phyloP scores from a whole-genome alignment of 768 basidiomycete genomes.

The Amanita inopinata region DNA sequence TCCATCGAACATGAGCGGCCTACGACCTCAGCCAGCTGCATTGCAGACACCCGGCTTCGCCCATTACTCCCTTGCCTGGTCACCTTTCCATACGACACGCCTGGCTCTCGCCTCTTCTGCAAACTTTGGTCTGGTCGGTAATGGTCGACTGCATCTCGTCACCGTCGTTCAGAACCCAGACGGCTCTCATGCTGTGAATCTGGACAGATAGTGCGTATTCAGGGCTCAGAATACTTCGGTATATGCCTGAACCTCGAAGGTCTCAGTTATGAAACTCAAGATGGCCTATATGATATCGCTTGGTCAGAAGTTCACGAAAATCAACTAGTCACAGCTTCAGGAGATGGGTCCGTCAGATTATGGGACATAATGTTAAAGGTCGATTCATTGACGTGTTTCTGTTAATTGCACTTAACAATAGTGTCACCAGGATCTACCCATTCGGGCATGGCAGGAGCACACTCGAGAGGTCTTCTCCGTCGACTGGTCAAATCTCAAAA shows the following conservation, averaged over 20 bases:
- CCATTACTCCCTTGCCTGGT: constrained; percentile 77
- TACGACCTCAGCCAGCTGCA: constrained; percentile 33
- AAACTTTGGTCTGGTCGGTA: constrained; percentile 93
- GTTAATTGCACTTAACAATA: not conserved
- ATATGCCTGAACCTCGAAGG: constrained; percentile 18
- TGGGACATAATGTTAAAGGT: constrained; percentile 90
- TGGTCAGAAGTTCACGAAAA: constrained; percentile 97
- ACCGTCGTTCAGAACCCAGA: constrained; percentile 41
- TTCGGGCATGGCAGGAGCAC: constrained; percentile 92
- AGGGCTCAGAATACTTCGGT: not conserved
- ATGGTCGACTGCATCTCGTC: constrained; percentile 75
- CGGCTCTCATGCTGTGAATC: constrained; percentile 31
- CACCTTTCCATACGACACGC: constrained; percentile 70
- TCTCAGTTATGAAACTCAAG: constrained; percentile 78
- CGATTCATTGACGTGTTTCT: constrained; percentile 16
- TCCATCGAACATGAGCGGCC: constrained; percentile 21
- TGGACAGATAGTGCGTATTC: constrained; percentile 61
- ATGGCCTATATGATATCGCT: constrained; percentile 82
- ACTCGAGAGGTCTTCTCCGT: constrained; percentile 86
- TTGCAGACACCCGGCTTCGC: constrained; percentile 76
- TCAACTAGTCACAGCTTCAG: constrained; percentile 82
- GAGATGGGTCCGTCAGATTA: constrained; percentile 81
- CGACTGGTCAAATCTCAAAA: constrained; percentile 92
- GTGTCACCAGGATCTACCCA: constrained; percentile 65
- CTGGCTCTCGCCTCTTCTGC: constrained; percentile 78